Base-by-base conservation (phyloP, 1,284 basidiomycete genomes). In the Leccinum subrobustum region DNA sequence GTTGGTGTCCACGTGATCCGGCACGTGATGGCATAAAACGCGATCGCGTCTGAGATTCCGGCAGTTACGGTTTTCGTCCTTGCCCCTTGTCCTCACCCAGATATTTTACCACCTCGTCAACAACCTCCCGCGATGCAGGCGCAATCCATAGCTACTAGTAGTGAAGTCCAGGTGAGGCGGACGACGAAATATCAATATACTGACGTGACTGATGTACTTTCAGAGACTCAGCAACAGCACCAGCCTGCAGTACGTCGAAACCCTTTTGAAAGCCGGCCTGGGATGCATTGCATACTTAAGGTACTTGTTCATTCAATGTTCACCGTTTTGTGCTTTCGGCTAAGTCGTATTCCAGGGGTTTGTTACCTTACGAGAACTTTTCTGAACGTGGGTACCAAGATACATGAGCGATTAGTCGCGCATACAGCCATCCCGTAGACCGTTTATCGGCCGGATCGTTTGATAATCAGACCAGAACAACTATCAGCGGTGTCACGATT, bases 301-400 rank as follows among this genome's bases (percentile, higher is more conserved):
- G 90, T 86, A 68, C 27, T 62, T 35, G 1, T 18, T 11, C 27
- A 52, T 9, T 5, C 14, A 27, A 23, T 50, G 6, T 25, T 9
- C 14, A 8, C 25, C 14, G 14, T 31, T 25, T 12, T 52, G 23
- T 23, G 4, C 14, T 25, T 25, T 25, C 16, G 12, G 48, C 20
- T 62, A 48, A 70, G 23, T 14, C 9, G 3, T 25, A 55, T 52
- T 58, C 59, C 62, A 73, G 74, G 60, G 73, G 73, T 42, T 73
- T 93, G 4, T 79, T 93, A 23, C 89, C 91, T 5, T 85, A 88
- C 35, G 89, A 92, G 54, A 92, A 92, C 66, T 93, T 93, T 68
- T 81, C 81, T n/a, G 83, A 88, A 72, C 86, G 89, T 88, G 63
- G 64, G 78, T 31, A 7, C 20, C 7, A 2, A 60, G 25, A 14